Evolutionary conservation across 1,284 basidiomycete species (phyloP), one percentile per base, ranked within the genome.

Genomic region (Neolentinus lepideus): DNA sequence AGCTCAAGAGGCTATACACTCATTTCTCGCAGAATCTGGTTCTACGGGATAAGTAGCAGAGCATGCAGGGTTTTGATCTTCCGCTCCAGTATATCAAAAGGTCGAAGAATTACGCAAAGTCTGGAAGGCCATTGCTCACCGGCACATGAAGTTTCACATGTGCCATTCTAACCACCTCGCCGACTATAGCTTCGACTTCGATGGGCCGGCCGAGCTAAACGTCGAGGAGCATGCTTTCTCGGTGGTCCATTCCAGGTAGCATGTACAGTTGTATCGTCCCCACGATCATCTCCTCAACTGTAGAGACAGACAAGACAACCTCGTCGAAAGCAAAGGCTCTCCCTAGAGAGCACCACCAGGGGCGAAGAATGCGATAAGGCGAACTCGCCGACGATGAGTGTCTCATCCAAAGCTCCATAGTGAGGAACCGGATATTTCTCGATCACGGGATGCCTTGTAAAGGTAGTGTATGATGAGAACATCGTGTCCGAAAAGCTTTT

Each of bases 401-500:
- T 67, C 62, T 84, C 82, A 22, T 72, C 60, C 50, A 83, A 62
- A 22, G 72, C 71, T 3, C 71, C 75, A 57, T 69, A 70, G n/a
- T 25, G 83, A 62, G 79, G 79, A 25, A 80, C 62, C 0, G 78
- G 77, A 61, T 80, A 70, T 47, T 73, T 65, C 21, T 69, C 64
- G 47, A 84, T 76, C 26, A 81, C 67, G 0, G 79, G 74, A 56
- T 75, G 74, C 64, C 75, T 68, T 0, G 79, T 75, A 45, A 86
- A 71, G 0, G 81, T 79, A 2, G 79, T 65, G 55, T 77, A 71
- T 1, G 78, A 76, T 2, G 81, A 76, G 62, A 85, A 78, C 0
- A 72, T 73, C 45, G 81, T 69, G 61, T 85, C 86, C 82, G 80
- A 84, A 52, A 85, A 74, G 63, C 85, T 86, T 69, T 86, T 87